Conservation (phyloP, 768 basidiomycete genomes). For the Rhizopogon roseolus region DNA sequence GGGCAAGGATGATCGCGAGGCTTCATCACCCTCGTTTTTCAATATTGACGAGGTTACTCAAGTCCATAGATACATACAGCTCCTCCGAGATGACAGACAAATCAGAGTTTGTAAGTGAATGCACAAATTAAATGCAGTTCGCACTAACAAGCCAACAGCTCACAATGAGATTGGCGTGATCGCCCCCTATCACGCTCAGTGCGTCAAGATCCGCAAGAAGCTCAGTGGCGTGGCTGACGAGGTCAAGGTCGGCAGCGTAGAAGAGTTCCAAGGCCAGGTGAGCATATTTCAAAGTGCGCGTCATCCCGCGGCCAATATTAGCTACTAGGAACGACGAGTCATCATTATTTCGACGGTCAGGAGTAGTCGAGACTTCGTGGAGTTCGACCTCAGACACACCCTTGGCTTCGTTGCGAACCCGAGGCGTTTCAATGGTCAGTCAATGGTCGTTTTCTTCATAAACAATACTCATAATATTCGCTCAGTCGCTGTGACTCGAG, state of each 20-base stretch:
- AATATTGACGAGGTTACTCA: constrained; percentile 56
- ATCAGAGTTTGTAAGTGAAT: constrained; percentile 37
- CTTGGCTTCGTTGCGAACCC: constrained; percentile 32
- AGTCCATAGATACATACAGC: constrained; percentile 41
- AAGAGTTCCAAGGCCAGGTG: constrained; percentile 65
- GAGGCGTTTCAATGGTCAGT: constrained; percentile 35
- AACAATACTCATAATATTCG: background rate
- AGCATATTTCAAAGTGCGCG: background rate
- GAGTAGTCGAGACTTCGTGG: constrained; percentile 25
- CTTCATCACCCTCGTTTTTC: constrained; percentile 67
- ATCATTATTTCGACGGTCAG: constrained; percentile 37
- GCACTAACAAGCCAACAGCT: constrained; percentile 24
- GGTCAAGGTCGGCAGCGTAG: constrained; percentile 61
- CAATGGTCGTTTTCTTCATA: background rate
- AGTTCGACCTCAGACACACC: constrained; percentile 24
- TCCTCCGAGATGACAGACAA: constrained; percentile 30
- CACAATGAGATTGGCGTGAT: constrained; percentile 57
- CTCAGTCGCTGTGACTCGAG: constrained; percentile 57
- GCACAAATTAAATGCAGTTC: background rate
- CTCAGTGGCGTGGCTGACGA: constrained; percentile 27
- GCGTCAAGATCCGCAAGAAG: constrained; percentile 38
- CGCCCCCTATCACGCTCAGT: constrained; percentile 60
- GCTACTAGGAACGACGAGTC: constrained; percentile 30
- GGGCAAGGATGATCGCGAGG: constrained; percentile 64
- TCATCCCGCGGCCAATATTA: background rate